Conservation (phyloP, 164 flowering plant genomes). For the Vitis rupestris region DNA sequence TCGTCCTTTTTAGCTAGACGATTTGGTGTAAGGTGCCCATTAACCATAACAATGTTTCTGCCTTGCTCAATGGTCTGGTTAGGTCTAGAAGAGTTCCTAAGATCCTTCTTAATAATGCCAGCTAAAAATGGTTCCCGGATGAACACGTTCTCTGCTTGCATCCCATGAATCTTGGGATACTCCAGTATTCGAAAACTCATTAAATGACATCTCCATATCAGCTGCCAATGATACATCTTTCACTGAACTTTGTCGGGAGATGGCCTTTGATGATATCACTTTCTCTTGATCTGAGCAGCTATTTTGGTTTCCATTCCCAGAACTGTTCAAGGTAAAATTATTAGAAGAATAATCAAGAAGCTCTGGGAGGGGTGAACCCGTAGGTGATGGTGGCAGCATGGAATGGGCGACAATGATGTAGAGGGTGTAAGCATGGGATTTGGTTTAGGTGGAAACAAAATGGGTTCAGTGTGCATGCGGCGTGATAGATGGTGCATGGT, state of each 20-base stretch:
- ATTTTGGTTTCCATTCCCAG: conserved; percentile 42
- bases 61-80: conserved; percentile 36
- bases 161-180: conserved; percentile 36
- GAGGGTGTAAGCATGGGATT: no score
- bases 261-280: conserved; percentile 20
- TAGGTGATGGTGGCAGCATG: conserved; percentile 37
- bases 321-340: conserved; percentile 21
- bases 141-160: conserved; percentile 29
- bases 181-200: conserved; percentile 32
- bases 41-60: conserved; percentile 49
- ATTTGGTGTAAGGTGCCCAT: no score
- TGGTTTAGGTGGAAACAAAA: no score
- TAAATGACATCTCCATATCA: conserved; percentile 40
- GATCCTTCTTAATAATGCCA: conserved; percentile 45
- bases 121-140: conserved; percentile 36
- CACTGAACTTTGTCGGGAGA: conserved; percentile 33
- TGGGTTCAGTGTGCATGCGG: no score
- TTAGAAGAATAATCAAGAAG: conserved; percentile 35
- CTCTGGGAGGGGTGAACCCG: conserved; percentile 38
- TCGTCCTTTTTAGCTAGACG: no score
- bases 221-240: conserved; percentile 34
- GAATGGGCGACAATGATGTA: no score
- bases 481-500: no score
- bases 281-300: conserved; percentile 44
- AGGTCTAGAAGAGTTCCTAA: conserved; percentile 36